Percentiles rank a stretch among this genome's conserved stretches.
Conservation (phyloP, 495 filamentous ascomycete genomes). For the Glarea lozoyensis region DNA sequence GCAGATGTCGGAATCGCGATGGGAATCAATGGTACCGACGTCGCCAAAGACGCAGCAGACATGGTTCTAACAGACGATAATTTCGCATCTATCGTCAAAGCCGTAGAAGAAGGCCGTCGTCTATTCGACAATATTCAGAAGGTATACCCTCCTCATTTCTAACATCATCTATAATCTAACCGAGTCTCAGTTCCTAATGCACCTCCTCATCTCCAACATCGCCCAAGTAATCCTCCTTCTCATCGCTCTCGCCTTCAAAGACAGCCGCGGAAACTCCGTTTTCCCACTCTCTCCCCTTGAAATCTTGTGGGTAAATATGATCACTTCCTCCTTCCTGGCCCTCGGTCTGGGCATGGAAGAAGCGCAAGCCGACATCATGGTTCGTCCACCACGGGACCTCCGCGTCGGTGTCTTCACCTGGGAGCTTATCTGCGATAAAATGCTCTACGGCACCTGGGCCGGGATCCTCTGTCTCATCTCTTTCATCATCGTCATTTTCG, state of each 20-base stretch:
- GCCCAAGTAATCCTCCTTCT: conserved; percentile 59
- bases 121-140: conserved; percentile 14
- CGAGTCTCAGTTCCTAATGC: conserved; percentile 48
- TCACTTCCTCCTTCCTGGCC: conserved; percentile 62
- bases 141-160: background rate
- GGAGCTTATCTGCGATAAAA: conserved; percentile 59
- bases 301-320: conserved; percentile 74
- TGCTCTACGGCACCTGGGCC: conserved; percentile 63
- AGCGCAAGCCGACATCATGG: conserved; percentile 58
- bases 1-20: conserved; percentile 63
- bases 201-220: conserved; percentile 65
- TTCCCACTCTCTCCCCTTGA: conserved; percentile 66
- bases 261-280: conserved; percentile 50
- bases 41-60: conserved; percentile 67
- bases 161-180: background rate
- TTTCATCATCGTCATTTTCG: conserved; percentile 59
- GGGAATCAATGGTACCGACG: conserved; percentile 58
- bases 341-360: conserved; percentile 68
- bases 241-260: conserved; percentile 64
- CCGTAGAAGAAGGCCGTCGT: conserved; percentile 57
- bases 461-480: conserved; percentile 55
- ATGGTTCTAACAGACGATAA: conserved; percentile 72
- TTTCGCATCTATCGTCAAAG: conserved; percentile 65
- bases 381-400: conserved; percentile 48
- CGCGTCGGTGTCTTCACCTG: conserved; percentile 53